phyloP scores from a whole-genome alignment of 495 filamentous ascomycete genomes.

The Daldinia caldariorum region DNA sequence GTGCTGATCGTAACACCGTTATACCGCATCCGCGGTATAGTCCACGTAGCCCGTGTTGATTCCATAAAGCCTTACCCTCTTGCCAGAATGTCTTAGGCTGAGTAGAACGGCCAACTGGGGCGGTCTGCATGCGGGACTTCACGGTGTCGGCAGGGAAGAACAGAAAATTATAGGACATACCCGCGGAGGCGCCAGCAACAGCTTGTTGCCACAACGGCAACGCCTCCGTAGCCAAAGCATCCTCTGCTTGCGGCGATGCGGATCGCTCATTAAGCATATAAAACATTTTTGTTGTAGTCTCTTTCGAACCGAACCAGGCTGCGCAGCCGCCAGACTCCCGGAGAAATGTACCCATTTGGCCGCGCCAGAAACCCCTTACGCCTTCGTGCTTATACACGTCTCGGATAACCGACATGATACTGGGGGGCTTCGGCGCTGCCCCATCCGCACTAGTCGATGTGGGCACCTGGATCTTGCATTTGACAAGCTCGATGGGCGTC shows the following conservation, averaged over 20 bases:
- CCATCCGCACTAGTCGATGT: conserved; percentile 46
- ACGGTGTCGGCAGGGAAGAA: conserved; percentile 98
- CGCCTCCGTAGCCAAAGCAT: conserved; percentile 46
- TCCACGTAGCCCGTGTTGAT: conserved; percentile 79
- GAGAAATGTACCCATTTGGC: conserved; percentile 91
- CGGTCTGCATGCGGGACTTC: conserved; percentile 95
- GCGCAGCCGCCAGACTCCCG: conserved; percentile 92
- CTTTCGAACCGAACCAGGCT: conserved; percentile 96
- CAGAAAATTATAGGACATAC: conserved; percentile 93
- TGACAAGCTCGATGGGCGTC: conserved; percentile 96
- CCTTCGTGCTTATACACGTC: conserved; percentile 85
- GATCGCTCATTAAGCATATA: conserved; percentile 51
- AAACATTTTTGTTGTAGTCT: conserved; percentile 78
- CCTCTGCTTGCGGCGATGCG: conserved; percentile 46
- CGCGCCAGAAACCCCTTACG: conserved; percentile 89
- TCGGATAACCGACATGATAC: conserved; percentile 67
- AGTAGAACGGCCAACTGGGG: conserved; percentile 65
- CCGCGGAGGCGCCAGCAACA: conserved; percentile 86
- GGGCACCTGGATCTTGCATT: conserved; percentile 96
- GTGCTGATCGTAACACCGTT: conserved; percentile 84
- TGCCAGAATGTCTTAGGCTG: conserved; percentile 71
- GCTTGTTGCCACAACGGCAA: conserved; percentile 83
- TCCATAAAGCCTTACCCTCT: conserved; percentile 77
- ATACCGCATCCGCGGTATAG: conserved; percentile 96
- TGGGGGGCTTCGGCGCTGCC: conserved; percentile 39